These are phyloP conservation scores for Fulvia fulva DNA, from an alignment of 2,329 filamentous ascomycete genomes.

Conservation along the genomic window DNA sequence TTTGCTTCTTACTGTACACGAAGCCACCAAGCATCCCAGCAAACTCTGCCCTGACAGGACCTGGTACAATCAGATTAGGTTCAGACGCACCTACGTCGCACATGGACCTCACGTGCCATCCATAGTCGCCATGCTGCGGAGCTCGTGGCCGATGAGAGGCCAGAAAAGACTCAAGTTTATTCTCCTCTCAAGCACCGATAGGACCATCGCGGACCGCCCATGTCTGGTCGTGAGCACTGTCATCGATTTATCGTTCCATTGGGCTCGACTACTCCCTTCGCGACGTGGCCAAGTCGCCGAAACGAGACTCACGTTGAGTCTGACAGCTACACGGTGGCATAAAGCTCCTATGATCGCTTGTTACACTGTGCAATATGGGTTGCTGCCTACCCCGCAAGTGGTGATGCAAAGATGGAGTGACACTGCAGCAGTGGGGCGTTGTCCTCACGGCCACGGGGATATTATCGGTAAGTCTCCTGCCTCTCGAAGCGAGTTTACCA, in stretches of 20 bases:
- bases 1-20: neutral
- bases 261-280: too few species aligned
- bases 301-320: neutral
- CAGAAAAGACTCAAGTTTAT: neutral
- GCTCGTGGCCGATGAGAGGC: neutral
- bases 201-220: too few species aligned
- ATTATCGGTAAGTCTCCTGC: neutral
- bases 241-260: too few species aligned
- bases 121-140: neutral
- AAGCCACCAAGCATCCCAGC: neutral
- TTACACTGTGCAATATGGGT: neutral
- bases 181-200: too few species aligned
- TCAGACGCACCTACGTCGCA: neutral
- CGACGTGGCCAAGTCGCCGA: too few species aligned
- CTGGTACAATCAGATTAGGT: neutral
- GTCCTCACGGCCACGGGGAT: neutral
- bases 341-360: neutral
- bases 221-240: too few species aligned
- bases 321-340: neutral
- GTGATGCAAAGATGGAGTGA: neutral
- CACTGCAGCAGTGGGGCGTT: neutral
- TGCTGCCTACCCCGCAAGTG: neutral
- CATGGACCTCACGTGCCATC: neutral
- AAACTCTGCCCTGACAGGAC: neutral
- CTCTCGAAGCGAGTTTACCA: neutral